These are phyloP conservation scores for Lentinula aciculospora DNA, from an alignment of 768 basidiomycete species.

Conservation along the genomic window DNA sequence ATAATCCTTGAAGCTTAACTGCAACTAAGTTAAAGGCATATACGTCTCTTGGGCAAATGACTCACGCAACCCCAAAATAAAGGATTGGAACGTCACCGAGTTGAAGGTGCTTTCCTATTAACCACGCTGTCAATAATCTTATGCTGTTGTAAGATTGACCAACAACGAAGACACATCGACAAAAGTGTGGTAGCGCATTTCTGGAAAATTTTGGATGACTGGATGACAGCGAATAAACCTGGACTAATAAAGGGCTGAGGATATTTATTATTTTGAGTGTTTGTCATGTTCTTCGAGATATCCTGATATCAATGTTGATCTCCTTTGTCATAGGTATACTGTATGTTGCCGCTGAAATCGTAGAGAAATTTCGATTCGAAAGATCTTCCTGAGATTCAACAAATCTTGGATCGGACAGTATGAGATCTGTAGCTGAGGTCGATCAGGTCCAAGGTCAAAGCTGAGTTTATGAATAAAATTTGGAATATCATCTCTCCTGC, in stretches of 20 bases:
- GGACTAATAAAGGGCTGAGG: constrained; percentile 47
- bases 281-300: background rate
- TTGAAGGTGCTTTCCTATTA: constrained; percentile 55
- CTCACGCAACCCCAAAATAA: constrained; percentile 80
- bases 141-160: constrained; percentile 65
- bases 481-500: no score
- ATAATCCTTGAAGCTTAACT: background rate
- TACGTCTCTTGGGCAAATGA: constrained; percentile 95
- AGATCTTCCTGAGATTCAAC: no score
- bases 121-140: background rate
- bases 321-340: no score
- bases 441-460: background rate
- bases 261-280: background rate
- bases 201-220: constrained; percentile 88
- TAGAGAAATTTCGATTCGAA: no score
- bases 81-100: constrained; percentile 97
- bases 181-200: constrained; percentile 94
- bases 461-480: background rate
- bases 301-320: background rate
- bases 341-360: no score
- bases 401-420: no score
- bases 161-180: constrained; percentile 84
- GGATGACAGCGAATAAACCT: constrained; percentile 78
- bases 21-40: constrained; percentile 80
- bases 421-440: no score